Conservation (phyloP, 305 asterid species). For the Rubia occidens region DNA sequence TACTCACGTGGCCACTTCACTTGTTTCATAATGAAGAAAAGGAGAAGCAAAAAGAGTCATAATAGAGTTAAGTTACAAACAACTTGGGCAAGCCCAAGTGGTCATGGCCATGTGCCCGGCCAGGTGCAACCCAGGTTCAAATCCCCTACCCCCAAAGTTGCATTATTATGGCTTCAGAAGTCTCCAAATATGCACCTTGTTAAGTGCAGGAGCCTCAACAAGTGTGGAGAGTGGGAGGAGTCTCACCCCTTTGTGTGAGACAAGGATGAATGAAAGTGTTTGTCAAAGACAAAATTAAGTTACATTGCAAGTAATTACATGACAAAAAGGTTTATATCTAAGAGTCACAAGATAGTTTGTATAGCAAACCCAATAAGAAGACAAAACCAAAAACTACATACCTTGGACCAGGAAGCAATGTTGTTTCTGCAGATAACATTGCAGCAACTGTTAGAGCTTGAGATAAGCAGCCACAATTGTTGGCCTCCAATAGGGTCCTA, state of each 20-base stretch:
- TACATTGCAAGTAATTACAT: background rate
- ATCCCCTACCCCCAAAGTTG: too few species aligned
- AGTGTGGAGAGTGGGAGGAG: too few species aligned
- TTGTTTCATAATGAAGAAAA: background rate
- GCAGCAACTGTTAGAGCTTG: constrained; percentile 90
- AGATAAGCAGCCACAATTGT: constrained; percentile 69
- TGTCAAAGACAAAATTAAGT: background rate
- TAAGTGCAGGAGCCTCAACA: too few species aligned
- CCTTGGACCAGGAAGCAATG: constrained; percentile 67
- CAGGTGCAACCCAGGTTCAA: too few species aligned
- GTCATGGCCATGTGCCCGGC: too few species aligned
- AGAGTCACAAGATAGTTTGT: background rate
- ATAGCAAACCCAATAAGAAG: background rate
- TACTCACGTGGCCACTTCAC: background rate
- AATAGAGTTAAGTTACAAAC: background rate
- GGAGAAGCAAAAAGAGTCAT: background rate
- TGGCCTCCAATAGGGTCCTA: constrained; percentile 89
- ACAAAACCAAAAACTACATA: constrained; percentile 14
- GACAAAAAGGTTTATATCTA: background rate
- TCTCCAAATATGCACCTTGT: background rate
- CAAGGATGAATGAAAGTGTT: too few species aligned
- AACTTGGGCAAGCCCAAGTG: too few species aligned
- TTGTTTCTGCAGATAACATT: constrained; percentile 89
- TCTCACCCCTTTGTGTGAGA: background rate
- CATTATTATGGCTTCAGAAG: background rate